phyloP scores from a whole-genome alignment of 192 early-diverging fungal genomes.

The Backusella parvicylindrica region DNA sequence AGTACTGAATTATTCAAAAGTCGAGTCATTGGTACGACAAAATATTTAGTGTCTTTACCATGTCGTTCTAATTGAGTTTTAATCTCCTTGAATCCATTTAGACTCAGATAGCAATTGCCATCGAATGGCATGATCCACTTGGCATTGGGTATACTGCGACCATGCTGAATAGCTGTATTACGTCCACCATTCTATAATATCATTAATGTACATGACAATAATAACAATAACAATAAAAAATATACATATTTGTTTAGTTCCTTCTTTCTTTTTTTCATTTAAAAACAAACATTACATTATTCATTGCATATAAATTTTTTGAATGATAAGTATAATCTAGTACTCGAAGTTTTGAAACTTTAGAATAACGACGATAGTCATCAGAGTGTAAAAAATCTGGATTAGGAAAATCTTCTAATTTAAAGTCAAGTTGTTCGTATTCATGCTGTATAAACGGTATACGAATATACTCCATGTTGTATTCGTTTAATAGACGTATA shows the following conservation, averaged over 20 bases:
- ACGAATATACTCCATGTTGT: constrained; percentile 52
- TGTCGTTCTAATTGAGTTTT: constrained; percentile 37
- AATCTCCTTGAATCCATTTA: constrained; percentile 50
- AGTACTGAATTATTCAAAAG: constrained; percentile 54
- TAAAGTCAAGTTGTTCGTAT: constrained; percentile 52
- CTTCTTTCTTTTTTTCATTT: background rate
- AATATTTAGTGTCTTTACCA: constrained; percentile 52
- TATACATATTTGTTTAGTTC: background rate
- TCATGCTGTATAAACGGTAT: constrained; percentile 49
- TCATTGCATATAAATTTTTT: constrained; percentile 64
- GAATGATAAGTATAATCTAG: constrained; percentile 62
- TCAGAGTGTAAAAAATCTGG: constrained; percentile 60
- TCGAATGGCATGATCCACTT: constrained; percentile 63
- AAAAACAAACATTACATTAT: constrained; percentile 47
- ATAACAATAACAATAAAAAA: background rate
- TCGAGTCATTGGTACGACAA: constrained; percentile 60
- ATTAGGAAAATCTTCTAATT: constrained; percentile 57
- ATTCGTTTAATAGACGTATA: constrained; percentile 45
- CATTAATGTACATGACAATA: too few relatives aligned
- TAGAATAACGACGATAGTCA: constrained; percentile 52
- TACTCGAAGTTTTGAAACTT: constrained; percentile 54
- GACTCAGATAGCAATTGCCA: constrained; percentile 57
- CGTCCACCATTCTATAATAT: constrained; percentile 53
- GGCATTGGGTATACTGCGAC: constrained; percentile 37
- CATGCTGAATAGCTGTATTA: constrained; percentile 53